These are phyloP conservation scores for Volutella citrinella DNA, from an alignment of 2,329 filamentous ascomycete species.

Conservation along the genomic window DNA sequence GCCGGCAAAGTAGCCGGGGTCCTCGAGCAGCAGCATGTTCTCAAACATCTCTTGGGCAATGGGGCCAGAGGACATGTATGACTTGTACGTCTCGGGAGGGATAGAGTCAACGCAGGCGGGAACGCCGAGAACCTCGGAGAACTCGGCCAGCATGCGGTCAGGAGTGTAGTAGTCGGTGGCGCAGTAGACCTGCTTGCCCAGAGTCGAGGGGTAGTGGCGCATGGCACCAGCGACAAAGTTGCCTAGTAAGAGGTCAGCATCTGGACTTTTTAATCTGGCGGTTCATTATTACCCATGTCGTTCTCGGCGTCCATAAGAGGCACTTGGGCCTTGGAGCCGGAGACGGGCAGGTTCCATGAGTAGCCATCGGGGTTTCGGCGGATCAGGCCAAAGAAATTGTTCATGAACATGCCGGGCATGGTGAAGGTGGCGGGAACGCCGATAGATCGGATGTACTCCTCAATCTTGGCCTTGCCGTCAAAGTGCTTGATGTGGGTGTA, in stretches of 20 bases:
- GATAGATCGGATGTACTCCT: conserved; percentile 51
- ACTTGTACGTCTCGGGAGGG: conserved; percentile 33
- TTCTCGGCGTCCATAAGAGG: conserved; percentile 35
- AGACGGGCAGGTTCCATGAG: conserved; percentile 24
- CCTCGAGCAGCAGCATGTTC: conserved; percentile 40
- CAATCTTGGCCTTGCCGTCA: conserved; percentile 54
- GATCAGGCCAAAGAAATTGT: conserved; percentile 37
- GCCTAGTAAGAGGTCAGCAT: conserved; percentile 13
- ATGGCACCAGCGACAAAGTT: conserved; percentile 35
- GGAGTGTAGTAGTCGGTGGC: conserved; percentile 36
- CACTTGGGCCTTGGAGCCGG: conserved; percentile 29
- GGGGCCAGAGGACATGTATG: conserved; percentile 26
- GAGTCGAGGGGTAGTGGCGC: conserved; percentile 21
- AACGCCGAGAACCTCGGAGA: conserved; percentile 33
- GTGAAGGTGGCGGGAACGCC: conserved; percentile 51
- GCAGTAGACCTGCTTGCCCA: conserved; percentile 33
- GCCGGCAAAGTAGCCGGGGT: conserved; percentile 39
- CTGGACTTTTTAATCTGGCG: rapidly evolving
- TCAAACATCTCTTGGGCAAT: conserved; percentile 37
- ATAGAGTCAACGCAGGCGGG: conserved; percentile 28
- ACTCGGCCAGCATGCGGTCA: conserved; percentile 30
- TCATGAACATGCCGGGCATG: conserved; percentile 52
- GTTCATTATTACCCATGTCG: conserved; percentile 36
- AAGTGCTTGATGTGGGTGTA: conserved; percentile 46
- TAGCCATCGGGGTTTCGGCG: conserved; percentile 29